A percentile compares a stretch with the other conserved stretches of the same genome.
Conservation (phyloP, 2,329 filamentous ascomycete species). For the Fusarium austroafricanum region DNA sequence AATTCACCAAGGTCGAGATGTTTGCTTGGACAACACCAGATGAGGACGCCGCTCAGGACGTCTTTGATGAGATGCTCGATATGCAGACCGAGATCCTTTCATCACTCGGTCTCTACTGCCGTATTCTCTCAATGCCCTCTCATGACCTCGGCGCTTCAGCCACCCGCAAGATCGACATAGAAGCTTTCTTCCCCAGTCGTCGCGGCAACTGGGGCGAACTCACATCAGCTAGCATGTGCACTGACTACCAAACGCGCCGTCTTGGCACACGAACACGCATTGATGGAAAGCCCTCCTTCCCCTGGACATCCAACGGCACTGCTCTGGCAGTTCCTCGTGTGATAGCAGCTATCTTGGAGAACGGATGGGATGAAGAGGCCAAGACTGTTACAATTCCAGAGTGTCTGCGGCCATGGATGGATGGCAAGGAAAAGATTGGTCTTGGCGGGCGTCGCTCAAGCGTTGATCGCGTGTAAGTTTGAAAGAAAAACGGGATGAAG, state of each 20-base stretch:
- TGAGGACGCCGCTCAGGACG: slow-evolving; percentile 57
- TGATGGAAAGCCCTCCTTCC: slow-evolving; percentile 73
- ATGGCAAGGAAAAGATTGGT: slow-evolving; percentile 74
- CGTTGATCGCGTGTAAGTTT: slow-evolving; percentile 46
- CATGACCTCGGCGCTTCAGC: slow-evolving; percentile 91
- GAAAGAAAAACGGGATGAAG: neutral
- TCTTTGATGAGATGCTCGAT: slow-evolving; percentile 87
- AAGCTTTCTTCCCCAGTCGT: slow-evolving; percentile 91
- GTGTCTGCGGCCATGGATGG: slow-evolving; percentile 87
- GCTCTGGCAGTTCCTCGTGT: slow-evolving; percentile 92
- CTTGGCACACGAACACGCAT: slow-evolving; percentile 78
- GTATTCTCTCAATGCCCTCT: slow-evolving; percentile 92
- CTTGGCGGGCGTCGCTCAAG: slow-evolving; percentile 46
- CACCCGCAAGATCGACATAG: slow-evolving; percentile 88
- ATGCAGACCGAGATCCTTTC: slow-evolving; percentile 87
- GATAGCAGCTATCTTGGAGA: slow-evolving; percentile 88
- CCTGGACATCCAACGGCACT: slow-evolving; percentile 93
- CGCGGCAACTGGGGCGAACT: slow-evolving; percentile 85
- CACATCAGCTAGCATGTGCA: slow-evolving; percentile 89
- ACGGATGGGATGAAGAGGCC: slow-evolving; percentile 82
- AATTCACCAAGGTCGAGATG: slow-evolving; percentile 98
- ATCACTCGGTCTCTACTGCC: slow-evolving; percentile 82
- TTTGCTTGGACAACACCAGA: slow-evolving; percentile 87
- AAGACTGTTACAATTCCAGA: slow-evolving; percentile 79
- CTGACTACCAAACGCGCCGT: slow-evolving; percentile 90